Evolutionary conservation across 495 filamentous ascomycete genomes (phyloP), one percentile per base, ranked within the genome.

Genomic region (Alectoria sarmentosa): DNA sequence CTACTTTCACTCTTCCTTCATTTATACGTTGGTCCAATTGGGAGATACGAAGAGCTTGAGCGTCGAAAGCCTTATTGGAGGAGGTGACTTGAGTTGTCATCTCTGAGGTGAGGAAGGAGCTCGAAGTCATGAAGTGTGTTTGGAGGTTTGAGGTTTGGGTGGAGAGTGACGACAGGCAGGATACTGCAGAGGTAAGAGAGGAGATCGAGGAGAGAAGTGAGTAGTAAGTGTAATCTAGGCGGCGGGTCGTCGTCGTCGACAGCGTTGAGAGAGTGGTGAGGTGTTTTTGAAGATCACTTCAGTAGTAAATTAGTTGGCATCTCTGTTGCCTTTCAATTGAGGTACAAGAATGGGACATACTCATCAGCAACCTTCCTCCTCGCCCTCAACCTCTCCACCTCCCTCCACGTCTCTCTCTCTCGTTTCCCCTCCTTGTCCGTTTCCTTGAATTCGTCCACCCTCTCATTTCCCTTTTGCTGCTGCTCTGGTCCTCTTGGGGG

Each of bases 211-310:
- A 88, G 21, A 94, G 79, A 8, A 97, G 80, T 6, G 88, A 86
- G 69, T 92, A 92, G 76, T 96, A 96, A 0, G 88, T 91, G 68
- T 89, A 88, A 70, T 96, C 90, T n/a, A 97, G 82, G 54, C 83
- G 83, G 66, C 84, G 82, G 26, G 86, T 94, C 5, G 85, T 84
- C 42, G 82, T 81, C 60, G 76, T 83, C 66, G 66, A 78, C 61
- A 67, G 68, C 64, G 66, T 74, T 56, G 65, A 75, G 66, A 76
- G 77, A 66, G 67, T 69, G 66, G 71, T 57, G 10, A 77, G 71
- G 30, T 72, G 71, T 11, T 57, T 64, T 21, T 65, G 70, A 28
- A 78, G 69, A 41, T 73, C 70, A 26, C 73, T 76, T 21, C 30
- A 23, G 14, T n/a, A 23, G 39, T 36, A 37, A 28, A 6, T 3